Base-by-base conservation (phyloP, 768 basidiomycete genomes). In the Amanita brunnescens region DNA sequence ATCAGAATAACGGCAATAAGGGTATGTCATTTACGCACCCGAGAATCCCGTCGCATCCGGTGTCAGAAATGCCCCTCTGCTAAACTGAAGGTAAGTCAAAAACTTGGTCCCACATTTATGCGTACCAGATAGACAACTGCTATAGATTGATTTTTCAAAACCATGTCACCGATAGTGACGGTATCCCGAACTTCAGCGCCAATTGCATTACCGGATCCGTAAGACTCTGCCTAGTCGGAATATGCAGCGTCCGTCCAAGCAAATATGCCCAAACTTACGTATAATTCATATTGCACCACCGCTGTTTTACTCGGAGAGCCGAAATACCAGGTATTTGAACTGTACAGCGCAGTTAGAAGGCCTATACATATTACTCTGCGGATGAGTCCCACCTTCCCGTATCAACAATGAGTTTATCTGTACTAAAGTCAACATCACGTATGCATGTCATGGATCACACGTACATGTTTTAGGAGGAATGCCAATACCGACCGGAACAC, bases 131-230 rank as follows among this genome's bases (percentile, higher is more conserved):
- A 61, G 14, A 84, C 81, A 45, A 80, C 82, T 57, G 84, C 84
- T 46, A 87, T 83, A 8, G 81, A 83, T 58, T 87, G 47, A 5
- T 23, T 18, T 12, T 65, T 51, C 47, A 87, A 75, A 43, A 70
- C 69, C 21, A 84, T 72, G 23, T 71, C 73, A 12, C 72, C 70
- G 49, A 87, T 66, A 0, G 74, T 71, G 37, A 87, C 79, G 2
- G 66, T 69, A 61, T 86, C 70, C 59, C 66, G 77, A 58, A 74
- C 73, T 49, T 63, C 70, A 23, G 74, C 73, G 74, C 82, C 81
- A 35, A 72, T 73, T 66, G 84, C 81, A 2, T 67, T 73, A n/a
- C 81, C 83, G 34, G 77, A 77, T 47, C 83, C 83, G 55, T 86
- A 86, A 6, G 64, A 61, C 33, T 82, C 78, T 16, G 72, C 62